Evolutionary conservation across 2,329 filamentous ascomycete species (phyloP).

Genomic region (Epicoccum nigrum): DNA sequence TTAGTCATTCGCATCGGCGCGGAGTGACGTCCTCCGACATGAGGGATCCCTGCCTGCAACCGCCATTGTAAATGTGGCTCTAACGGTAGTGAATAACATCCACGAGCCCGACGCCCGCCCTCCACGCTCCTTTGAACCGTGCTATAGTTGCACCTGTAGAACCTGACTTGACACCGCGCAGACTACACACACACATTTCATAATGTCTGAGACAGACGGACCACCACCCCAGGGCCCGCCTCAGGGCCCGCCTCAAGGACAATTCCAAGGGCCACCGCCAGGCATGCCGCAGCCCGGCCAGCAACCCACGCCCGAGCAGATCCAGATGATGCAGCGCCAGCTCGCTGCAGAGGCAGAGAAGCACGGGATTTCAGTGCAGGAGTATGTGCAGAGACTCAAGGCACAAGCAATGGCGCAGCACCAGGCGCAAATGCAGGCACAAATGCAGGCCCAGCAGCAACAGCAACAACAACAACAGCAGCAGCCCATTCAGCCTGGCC

Average conservation of each 20-base stretch:
- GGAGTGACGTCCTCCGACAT: constrained; percentile 10
- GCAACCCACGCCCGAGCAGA: constrained; percentile 80
- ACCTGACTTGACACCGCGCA: background rate
- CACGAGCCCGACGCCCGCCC: constrained; percentile 6
- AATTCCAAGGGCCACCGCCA: constrained; percentile 21
- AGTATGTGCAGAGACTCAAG: constrained; percentile 71
- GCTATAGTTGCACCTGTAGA: background rate
- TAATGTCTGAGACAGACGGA: constrained; percentile 32
- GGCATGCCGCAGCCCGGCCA: constrained; percentile 49
- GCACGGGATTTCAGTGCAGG: constrained; percentile 80
- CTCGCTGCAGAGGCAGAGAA: constrained; percentile 82
- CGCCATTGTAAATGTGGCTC: constrained; percentile 18
- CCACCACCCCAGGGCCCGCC: constrained; percentile 24
- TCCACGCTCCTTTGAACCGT: constrained; percentile 11
- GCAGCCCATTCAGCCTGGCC: constrained; percentile 73
- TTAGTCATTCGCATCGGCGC: constrained; percentile 8
- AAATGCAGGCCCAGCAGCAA: constrained; percentile 40
- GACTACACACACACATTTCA: constrained; percentile 7
- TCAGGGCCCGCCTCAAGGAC: constrained; percentile 25
- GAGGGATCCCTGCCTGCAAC: constrained; percentile 9
- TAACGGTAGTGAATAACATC: constrained; percentile 15
- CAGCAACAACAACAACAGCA: constrained; percentile 50
- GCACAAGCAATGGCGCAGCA: constrained; percentile 62
- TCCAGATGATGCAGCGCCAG: constrained; percentile 81
- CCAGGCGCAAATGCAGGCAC: constrained; percentile 50